A percentile compares a stretch with the other conserved stretches of the same genome.
phyloP scores from a whole-genome alignment of 768 basidiomycete genomes.

The Leccinum disarticulatum region DNA sequence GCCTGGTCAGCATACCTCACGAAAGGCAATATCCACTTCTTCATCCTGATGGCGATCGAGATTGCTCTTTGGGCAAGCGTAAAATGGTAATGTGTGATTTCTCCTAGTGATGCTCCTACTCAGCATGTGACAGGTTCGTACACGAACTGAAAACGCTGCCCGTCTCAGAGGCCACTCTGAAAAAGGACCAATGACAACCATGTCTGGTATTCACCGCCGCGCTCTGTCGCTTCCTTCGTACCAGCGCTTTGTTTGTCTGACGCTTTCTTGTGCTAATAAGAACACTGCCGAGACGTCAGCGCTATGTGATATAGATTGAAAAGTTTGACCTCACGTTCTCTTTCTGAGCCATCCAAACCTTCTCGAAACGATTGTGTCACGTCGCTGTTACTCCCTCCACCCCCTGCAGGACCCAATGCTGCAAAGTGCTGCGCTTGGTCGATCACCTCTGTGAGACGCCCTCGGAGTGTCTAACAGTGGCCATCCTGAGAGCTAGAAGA shows the following conservation, averaged over 20 bases:
- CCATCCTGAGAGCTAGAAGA: not conserved
- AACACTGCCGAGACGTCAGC: conserved; percentile 59
- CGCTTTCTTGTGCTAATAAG: conserved; percentile 78
- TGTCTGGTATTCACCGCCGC: conserved; percentile 39
- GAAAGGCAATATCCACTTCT: conserved; percentile 63
- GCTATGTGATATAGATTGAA: not conserved
- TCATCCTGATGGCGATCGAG: conserved; percentile 64
- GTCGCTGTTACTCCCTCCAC: conserved; percentile 53
- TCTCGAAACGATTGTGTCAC: conserved; percentile 78
- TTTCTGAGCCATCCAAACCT: conserved; percentile 89
- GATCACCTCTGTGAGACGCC: conserved; percentile 72
- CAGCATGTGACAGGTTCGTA: conserved; percentile 54
- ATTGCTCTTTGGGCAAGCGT: conserved; percentile 73
- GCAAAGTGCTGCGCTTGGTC: conserved; percentile 92
- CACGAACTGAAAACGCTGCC: conserved; percentile 52
- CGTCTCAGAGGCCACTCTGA: conserved; percentile 13
- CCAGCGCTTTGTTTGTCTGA: conserved; percentile 77
- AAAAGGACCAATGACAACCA: conserved; percentile 26
- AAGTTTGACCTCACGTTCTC: conserved; percentile 67
- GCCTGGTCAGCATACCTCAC: conserved; percentile 59
- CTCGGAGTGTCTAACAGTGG: conserved; percentile 64
- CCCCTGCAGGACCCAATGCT: conserved; percentile 58
- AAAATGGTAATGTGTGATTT: conserved; percentile 59
- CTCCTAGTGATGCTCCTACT: conserved; percentile 4
- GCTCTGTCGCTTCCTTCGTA: conserved; percentile 69